These are phyloP conservation scores for Apiospora aurea DNA, from an alignment of 2,329 filamentous ascomycete genomes.

Conservation along the genomic window DNA sequence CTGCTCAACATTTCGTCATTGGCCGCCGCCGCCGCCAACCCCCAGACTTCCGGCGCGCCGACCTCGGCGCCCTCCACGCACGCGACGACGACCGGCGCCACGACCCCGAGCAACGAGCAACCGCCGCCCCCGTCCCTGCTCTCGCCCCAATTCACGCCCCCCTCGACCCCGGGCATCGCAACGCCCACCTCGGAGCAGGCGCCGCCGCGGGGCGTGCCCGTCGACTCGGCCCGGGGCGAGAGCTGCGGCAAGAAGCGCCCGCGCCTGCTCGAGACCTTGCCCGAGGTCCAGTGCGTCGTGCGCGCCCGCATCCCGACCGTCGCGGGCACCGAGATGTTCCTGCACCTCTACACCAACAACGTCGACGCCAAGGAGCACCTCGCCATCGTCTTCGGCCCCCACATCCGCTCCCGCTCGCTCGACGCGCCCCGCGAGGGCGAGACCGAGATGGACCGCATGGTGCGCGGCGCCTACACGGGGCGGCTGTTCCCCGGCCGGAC, in stretches of 20 bases:
- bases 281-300: slow-evolving; percentile 90
- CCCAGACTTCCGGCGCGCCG: neutral
- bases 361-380: slow-evolving; percentile 95
- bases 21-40: slow-evolving; percentile 16
- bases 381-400: slow-evolving; percentile 92
- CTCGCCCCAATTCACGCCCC: slow-evolving; percentile 84
- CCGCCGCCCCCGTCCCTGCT: slow-evolving; percentile 73
- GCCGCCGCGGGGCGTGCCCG: slow-evolving; percentile 60
- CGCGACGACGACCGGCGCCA: slow-evolving; percentile 23
- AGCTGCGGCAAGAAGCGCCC: slow-evolving; percentile 71
- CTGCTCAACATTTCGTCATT: slow-evolving; percentile 46
- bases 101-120: slow-evolving; percentile 10
- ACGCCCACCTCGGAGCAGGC: slow-evolving; percentile 52
- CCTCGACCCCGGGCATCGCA: slow-evolving; percentile 66
- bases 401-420: slow-evolving; percentile 77
- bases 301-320: slow-evolving; percentile 94
- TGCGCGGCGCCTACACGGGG: slow-evolving; percentile 90
- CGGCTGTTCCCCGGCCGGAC: slow-evolving; percentile 85
- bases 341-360: slow-evolving; percentile 93
- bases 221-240: slow-evolving; percentile 64
- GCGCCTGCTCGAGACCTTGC: slow-evolving; percentile 76
- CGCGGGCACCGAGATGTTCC: slow-evolving; percentile 91
- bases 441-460: slow-evolving; percentile 90
- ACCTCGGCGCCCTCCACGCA: slow-evolving; percentile 23
- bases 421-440: slow-evolving; percentile 77